Base-by-base conservation (phyloP, 2,329 filamentous ascomycete species). In the Diaporthe capsici region DNA sequence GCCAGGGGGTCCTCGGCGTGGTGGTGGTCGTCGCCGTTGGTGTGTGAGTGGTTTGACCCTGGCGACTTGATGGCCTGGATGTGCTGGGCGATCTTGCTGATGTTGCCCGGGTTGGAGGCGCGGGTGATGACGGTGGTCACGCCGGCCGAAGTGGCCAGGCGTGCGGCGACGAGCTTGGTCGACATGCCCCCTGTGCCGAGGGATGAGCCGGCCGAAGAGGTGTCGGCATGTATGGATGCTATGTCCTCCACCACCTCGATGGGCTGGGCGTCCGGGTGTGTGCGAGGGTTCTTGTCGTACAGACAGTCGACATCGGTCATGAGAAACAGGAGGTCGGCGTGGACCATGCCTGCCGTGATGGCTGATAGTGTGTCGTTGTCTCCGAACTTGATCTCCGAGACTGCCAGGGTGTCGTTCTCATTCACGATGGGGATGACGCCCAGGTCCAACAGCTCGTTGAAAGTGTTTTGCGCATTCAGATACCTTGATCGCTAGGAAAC, bases 271-370 rank as follows among this genome's bases (percentile, higher is more conserved):
- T 98, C 94, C 0, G 95, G 92, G 80, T 98, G 89, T 2, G 92
- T 93, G 42, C 97, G 91, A 1, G 97, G 97, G 80, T 99, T 99
- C 84, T 96, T 97, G 84, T 98, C 95, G 84, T 99, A 99, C 17
- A 99, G 88, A 82, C 96, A 98, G 83, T 99, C 97, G 65, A 99
- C 97, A 82, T 99, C 97, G 1, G 97, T 99, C 97, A 99, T 98
- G 78, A 99, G 90, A 85, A 99, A 99, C 13, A 99, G 89, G 81
- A 98, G 95, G 82, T 99, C 96, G 70, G 97, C 97, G 81, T 98
- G 95, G 28, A 98, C 94, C 95, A 98, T 98, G 79, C 94, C 97
- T 1, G 97, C 95, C 0, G 97, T 98, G 80, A 99, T 98, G 75
- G 97, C 97, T 17, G 95, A 98, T 63, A 99, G 88, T 2, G 97